These are phyloP conservation scores for Orbilia blumenaviensis DNA, from an alignment of 2,329 filamentous ascomycete species.

Conservation along the genomic window DNA sequence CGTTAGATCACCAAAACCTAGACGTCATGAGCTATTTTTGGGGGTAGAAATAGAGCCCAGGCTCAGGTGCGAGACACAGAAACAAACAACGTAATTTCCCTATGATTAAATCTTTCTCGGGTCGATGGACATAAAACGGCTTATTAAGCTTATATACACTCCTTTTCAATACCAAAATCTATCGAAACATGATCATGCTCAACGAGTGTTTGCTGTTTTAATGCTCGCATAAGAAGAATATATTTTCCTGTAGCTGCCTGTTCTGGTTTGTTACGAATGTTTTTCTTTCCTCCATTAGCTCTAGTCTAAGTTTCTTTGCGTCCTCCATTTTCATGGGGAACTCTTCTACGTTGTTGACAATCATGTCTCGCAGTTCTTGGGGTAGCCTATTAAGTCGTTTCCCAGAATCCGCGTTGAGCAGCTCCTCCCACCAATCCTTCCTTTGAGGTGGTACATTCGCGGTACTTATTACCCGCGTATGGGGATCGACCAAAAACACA, in stretches of 20 bases:
- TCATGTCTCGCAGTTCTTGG: slow-evolving; percentile 18
- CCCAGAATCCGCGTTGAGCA: neutral
- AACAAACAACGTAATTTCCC: slow-evolving; percentile 2
- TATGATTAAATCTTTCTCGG: too few relatives aligned
- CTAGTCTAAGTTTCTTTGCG: slow-evolving; percentile 4
- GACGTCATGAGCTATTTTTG: neutral
- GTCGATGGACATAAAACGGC: too few relatives aligned
- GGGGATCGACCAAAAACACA: slow-evolving; percentile 70
- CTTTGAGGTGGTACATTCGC: slow-evolving; percentile 61
- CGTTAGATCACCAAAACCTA: neutral
- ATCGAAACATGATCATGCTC: too few relatives aligned
- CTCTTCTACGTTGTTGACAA: slow-evolving; percentile 1
- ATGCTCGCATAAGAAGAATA: slow-evolving; percentile 28
- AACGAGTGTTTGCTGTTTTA: too few relatives aligned
- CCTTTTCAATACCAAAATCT: too few relatives aligned
- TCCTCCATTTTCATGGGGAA: slow-evolving; percentile 8
- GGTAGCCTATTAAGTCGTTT: slow-evolving; percentile 12
- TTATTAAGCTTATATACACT: too few relatives aligned
- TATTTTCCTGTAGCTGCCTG: neutral
- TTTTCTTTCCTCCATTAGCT: slow-evolving; percentile 30
- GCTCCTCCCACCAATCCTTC: slow-evolving; percentile 58
- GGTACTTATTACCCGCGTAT: slow-evolving; percentile 58
- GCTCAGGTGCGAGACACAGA: too few relatives aligned
- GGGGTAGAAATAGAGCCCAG: too few relatives aligned
- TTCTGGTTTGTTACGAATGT: slow-evolving; percentile 17